These are phyloP conservation scores for Aphanoascus verrucosus DNA, from an alignment of 2,329 filamentous ascomycete genomes.

Conservation along the genomic window DNA sequence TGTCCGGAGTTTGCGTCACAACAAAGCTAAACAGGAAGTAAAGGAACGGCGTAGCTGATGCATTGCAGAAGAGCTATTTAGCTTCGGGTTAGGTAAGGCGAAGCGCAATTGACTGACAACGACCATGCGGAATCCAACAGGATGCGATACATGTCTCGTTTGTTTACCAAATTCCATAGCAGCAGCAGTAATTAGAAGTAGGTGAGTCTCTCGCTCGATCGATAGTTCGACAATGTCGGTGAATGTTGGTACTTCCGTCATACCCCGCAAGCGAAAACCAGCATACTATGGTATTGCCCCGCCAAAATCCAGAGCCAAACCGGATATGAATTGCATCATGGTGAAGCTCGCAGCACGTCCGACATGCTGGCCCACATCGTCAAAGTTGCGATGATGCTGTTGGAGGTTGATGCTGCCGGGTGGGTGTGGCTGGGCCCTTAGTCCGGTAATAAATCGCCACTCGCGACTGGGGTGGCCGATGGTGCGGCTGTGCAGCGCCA, in stretches of 20 bases:
- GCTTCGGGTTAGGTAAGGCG: not conserved
- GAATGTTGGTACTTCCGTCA: not conserved
- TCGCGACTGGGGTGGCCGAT: not conserved
- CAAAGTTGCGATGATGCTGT: not conserved
- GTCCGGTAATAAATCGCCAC: conserved; percentile 5
- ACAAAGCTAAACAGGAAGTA: not conserved
- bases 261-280: conserved; percentile 3
- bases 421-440: not conserved
- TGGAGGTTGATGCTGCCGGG: not conserved
- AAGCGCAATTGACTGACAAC: not conserved
- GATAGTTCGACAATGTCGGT: not conserved
- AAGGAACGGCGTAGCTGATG: conserved; percentile 4
- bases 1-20: not conserved
- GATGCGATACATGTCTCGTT: not conserved
- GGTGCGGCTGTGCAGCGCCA: conserved; percentile 4
- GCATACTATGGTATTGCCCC: conserved; percentile 7
- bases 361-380: not conserved
- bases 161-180: not conserved
- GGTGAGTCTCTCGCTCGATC: no score
- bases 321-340: not conserved
- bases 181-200: no score
- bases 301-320: conserved; percentile 4
- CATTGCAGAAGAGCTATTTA: not conserved
- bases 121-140: not conserved
- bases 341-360: not conserved